Conservation (phyloP, 1,284 basidiomycete genomes). For the Hemileia vastatrix region DNA sequence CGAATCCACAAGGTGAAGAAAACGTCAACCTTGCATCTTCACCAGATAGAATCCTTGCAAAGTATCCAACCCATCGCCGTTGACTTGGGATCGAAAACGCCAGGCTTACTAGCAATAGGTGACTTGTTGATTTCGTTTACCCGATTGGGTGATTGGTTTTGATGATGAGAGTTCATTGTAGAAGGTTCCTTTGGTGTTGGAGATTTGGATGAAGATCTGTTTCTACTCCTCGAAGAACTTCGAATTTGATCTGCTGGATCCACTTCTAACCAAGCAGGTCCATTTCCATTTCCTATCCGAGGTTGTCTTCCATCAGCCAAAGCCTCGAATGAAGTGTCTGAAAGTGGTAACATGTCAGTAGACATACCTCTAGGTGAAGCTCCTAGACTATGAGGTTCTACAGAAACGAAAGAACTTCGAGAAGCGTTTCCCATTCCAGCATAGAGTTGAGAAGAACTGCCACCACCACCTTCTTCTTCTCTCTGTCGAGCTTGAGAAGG, state of each 20-base stretch:
- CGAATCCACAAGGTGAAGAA: too few relatives aligned
- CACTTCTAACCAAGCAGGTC: background rate
- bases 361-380: background rate
- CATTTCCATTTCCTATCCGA: background rate
- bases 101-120: too few relatives aligned
- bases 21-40: too few relatives aligned
- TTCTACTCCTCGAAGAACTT: background rate
- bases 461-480: background rate
- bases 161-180: background rate
- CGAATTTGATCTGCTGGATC: background rate
- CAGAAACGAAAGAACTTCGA: background rate
- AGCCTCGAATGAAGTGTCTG: background rate
- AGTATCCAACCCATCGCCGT: too few relatives aligned
- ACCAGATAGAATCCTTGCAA: too few relatives aligned
- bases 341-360: background rate
- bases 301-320: background rate
- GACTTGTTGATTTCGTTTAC: too few relatives aligned
- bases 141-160: too few relatives aligned
- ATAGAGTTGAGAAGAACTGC: background rate
- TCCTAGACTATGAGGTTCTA: background rate
- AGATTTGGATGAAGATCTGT: background rate
- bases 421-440: background rate
- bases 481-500: background rate
- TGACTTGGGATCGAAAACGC: too few relatives aligned
- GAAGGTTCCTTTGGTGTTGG: background rate